A percentile compares a stretch with the other conserved stretches of the same genome.
Evolutionary conservation across 2,329 filamentous ascomycete genomes (phyloP).

Genomic region (Penicillium nordicum): DNA sequence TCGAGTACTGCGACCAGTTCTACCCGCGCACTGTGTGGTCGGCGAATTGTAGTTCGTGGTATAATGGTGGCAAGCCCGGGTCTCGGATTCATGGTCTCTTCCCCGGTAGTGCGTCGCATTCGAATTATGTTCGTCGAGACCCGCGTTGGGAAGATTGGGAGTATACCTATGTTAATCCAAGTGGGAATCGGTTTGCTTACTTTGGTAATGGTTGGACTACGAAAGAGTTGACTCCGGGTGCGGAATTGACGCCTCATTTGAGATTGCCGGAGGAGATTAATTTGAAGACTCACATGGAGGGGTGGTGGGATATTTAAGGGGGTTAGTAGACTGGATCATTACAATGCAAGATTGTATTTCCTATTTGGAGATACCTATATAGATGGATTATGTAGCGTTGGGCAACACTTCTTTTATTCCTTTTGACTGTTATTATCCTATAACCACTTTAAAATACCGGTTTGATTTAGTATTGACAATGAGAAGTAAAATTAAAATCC

Average conservation of each 20-base stretch:
- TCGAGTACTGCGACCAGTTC: conserved; percentile 47
- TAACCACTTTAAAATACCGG: neutral
- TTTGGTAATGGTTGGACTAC: conserved; percentile 66
- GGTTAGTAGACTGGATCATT: neutral
- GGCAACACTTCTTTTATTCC: neutral
- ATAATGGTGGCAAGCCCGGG: conserved; percentile 63
- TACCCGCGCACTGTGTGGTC: conserved; percentile 50
- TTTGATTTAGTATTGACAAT: neutral
- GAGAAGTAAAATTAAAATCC: neutral
- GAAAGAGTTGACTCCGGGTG: conserved; percentile 54
- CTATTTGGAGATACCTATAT: neutral
- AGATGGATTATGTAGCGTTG: neutral
- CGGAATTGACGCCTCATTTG: conserved; percentile 64
- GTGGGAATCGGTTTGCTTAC: conserved; percentile 50
- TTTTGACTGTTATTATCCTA: neutral
- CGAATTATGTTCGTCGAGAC: conserved; percentile 56
- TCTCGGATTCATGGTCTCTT: conserved; percentile 65
- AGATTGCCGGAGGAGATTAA: conserved; percentile 55
- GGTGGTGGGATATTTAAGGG: conserved; percentile 57
- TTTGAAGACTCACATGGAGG: conserved; percentile 62
- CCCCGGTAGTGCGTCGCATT: conserved; percentile 64
- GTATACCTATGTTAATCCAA: conserved; percentile 47
- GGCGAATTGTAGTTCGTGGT: conserved; percentile 65
- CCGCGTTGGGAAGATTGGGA: conserved; percentile 60
- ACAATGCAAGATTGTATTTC: neutral